phyloP scores from a whole-genome alignment of 140 eudicot genomes.

The Cichorium intybus region DNA sequence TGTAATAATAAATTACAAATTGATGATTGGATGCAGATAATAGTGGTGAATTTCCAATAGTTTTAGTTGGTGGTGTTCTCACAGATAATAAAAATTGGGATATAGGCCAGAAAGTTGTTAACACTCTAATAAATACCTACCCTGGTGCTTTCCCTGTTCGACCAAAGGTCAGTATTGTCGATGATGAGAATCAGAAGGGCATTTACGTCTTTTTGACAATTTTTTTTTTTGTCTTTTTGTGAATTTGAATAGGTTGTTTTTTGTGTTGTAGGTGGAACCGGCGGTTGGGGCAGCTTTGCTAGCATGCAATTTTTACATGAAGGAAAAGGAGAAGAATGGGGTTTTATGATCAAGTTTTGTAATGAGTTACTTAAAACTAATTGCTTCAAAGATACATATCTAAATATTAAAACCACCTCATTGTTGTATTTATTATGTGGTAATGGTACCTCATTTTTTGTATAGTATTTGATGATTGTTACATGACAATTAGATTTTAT shows the following conservation, averaged over 20 bases:
- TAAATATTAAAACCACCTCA: background rate
- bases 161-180: conserved; percentile 96
- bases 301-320: conserved; percentile 56
- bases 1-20: too few relatives aligned
- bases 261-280: conserved; percentile 69
- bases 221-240: too few relatives aligned
- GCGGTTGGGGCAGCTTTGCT: conserved; percentile 88
- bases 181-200: too few relatives aligned
- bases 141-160: conserved; percentile 74
- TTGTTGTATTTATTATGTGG: conserved; percentile 11
- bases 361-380: background rate
- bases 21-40: conserved; percentile 55
- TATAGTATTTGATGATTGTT: background rate
- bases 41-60: conserved; percentile 59
- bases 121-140: conserved; percentile 48
- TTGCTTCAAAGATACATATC: conserved; percentile 7
- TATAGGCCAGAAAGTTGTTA: conserved; percentile 60
- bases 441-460: background rate
- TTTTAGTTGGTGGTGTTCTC: conserved; percentile 92
- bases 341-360: conserved; percentile 27
- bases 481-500: too few relatives aligned
- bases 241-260: background rate
- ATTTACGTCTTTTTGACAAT: too few relatives aligned
- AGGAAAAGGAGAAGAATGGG: conserved; percentile 40
- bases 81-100: conserved; percentile 70